Evolutionary conservation across 108 stramenopile species (phyloP), one percentile per base, ranked within the genome.

Genomic region (Nitzschia sp.): DNA sequence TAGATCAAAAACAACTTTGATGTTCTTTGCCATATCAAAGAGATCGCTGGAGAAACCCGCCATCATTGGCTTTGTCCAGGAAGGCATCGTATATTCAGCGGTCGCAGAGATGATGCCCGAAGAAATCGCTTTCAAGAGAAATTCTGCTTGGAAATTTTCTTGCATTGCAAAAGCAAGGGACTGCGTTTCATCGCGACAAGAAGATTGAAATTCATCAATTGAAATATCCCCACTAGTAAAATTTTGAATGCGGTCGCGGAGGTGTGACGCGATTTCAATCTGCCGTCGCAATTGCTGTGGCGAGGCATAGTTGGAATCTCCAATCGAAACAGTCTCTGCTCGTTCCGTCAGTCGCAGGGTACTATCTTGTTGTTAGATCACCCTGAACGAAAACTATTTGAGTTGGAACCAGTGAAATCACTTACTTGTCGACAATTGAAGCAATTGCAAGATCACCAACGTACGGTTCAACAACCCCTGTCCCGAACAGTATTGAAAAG

Each of bases 401-500:
- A n/a, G n/a, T n/a, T n/a, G n/a, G n/a, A n/a, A n/a, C n/a, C n/a
- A n/a, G n/a, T 41, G 38, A 41, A 41, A 41, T 50, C 13, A 50
- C 48, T 16, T 21, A 50, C 48, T 72, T 72, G 60, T 78, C 73
- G 8, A 81, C 76, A 44, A 81, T 68, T 1, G 81, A 47, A 16
- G 77, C 68, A 53, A 82, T 78, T 44, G 69, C 60, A 19, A 84
- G 28, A 27, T 80, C 47, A 11, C 82, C 79, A 11, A 80, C 73
- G 58, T 74, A 80, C 31, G 75, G 52, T 54, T 61, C 71, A 2
- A 80, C 71, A 31, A 53, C 35, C 45, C 41, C 36, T 9, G 69
- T 58, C 36, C 74, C 78, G 72, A 79, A 83, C 60, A 83, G 35
- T 29, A 69, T 76, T 19, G 74, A 66, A 50, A 79, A 76, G 55